Base-by-base conservation (phyloP, 768 basidiomycete genomes). In the Lactarius deliciosus region DNA sequence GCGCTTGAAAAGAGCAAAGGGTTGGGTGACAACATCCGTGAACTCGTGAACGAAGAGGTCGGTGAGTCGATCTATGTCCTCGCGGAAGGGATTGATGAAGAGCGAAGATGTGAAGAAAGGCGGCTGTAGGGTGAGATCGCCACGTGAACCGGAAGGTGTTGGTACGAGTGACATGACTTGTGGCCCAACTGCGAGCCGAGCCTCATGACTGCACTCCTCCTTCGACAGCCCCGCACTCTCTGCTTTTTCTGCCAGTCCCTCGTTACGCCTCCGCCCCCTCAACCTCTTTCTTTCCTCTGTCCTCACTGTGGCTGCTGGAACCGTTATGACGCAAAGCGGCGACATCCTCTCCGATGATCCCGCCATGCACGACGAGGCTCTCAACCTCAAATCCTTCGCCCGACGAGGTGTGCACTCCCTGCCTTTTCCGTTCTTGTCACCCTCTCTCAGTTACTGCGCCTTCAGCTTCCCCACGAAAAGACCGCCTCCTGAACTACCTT, bases 331-430 rank as follows among this genome's bases (percentile, higher is more conserved):
- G 76, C 83, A 60, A 74, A 79, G n/a, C 15, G 94, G 93, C 43
- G 85, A 93, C 69, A 92, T 96, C 69, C 71, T 89, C 43, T 92
- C 92, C 1, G 89, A 94, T 72, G 89, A 94, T 63, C 91, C 93
- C 20, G 92, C 93, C 1, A 94, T 94, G 92, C 86, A 92, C 73
- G 86, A 92, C 69, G 86, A 93, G 73, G 75, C 81, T 1, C 71
- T 96, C 69, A 96, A 94, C 73, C 74, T 78, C 2, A 75, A 72
- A 22, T 88, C 89, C 3, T 95, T 94, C 74, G 81, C 87, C 0
- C 87, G 82, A 74, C 82, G 91, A 75, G 91, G 92, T 90, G 69
- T 53, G 82, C 76, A 25, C 15, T 50, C 22, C 15, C 56, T 18
- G 11, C 18, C 13, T 11, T 40, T n/a, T 30, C 50, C 0, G 25